These are phyloP conservation scores for Ophiostoma populinum DNA, from an alignment of 2,329 filamentous ascomycete species.

Conservation along the genomic window DNA sequence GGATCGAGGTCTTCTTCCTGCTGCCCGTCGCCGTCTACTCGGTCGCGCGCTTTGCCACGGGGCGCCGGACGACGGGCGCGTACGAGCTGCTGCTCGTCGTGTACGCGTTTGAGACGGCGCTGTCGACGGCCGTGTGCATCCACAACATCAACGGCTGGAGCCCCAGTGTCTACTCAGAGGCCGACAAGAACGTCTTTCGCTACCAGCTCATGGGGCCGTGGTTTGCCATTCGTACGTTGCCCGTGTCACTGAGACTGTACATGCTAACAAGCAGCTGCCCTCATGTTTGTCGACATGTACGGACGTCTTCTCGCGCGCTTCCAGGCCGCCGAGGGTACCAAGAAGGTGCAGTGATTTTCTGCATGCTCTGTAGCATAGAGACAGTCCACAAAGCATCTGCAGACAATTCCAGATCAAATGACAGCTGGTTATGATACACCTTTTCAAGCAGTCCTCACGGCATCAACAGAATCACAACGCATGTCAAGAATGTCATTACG, in stretches of 20 bases:
- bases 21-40: slow-evolving; percentile 34
- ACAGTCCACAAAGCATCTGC: background rate
- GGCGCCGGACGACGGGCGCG: slow-evolving; percentile 17
- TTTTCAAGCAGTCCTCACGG: background rate
- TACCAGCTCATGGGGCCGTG: slow-evolving; percentile 35
- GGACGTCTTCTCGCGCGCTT: slow-evolving; percentile 27
- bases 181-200: slow-evolving; percentile 28
- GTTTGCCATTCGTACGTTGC: slow-evolving; percentile 32
- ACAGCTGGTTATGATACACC: background rate
- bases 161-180: slow-evolving; percentile 22
- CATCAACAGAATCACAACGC: background rate
- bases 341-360: slow-evolving; percentile 30
- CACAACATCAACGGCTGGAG: slow-evolving; percentile 33
- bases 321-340: slow-evolving; percentile 17
- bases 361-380: no score
- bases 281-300: slow-evolving; percentile 39
- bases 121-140: slow-evolving; percentile 34
- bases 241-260: background rate
- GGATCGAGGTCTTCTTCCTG: slow-evolving; percentile 34
- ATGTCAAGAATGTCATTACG: background rate
- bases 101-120: slow-evolving; percentile 32
- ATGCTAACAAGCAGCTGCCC: slow-evolving; percentile 21
- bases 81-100: slow-evolving; percentile 33
- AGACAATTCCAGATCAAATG: no score
- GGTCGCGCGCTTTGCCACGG: slow-evolving; percentile 20